These are phyloP conservation scores for Vickermania ingenoplastis DNA, from an alignment of 208 protist genomes.

Conservation along the genomic window DNA sequence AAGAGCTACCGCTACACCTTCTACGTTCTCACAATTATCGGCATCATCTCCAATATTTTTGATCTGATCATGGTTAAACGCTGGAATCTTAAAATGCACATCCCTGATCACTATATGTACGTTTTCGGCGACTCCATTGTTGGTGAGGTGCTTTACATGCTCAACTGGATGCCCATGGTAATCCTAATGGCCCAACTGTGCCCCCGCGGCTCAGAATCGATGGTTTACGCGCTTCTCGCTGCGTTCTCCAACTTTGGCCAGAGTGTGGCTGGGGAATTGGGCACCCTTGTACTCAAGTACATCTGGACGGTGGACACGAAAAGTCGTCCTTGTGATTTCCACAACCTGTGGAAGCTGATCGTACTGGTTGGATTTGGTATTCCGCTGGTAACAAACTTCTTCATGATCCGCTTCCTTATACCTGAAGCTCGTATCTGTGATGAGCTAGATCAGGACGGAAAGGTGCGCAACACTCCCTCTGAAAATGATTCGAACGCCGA, in stretches of 20 bases:
- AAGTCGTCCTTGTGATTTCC: conserved; percentile 44
- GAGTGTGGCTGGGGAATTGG: conserved; percentile 28
- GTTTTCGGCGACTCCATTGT: conserved; percentile 57
- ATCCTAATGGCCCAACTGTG: conserved; percentile 43
- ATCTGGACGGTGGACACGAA: conserved; percentile 23
- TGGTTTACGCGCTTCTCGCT: conserved; percentile 38
- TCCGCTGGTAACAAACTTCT: conserved; percentile 41
- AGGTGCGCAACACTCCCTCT: neutral
- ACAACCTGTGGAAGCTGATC: conserved; percentile 39
- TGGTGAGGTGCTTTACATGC: conserved; percentile 25
- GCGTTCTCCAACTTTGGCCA: conserved; percentile 31
- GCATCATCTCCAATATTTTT: conserved; percentile 21
- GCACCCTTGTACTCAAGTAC: conserved; percentile 36
- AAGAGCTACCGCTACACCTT: conserved; percentile 25
- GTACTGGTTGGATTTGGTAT: conserved; percentile 36
- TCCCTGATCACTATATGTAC: no score
- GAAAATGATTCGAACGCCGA: no score
- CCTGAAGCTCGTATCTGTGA: no score
- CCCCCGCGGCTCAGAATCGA: conserved; percentile 40
- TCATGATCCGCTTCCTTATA: conserved; percentile 50
- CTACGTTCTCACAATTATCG: conserved; percentile 15
- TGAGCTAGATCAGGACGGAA: no score
- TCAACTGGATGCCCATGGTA: conserved; percentile 36
- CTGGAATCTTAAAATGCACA: conserved; percentile 17
- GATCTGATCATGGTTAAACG: conserved; percentile 41